A percentile compares a stretch with the other conserved stretches of the same genome.
Conservation (phyloP, 1,284 basidiomycete genomes). For the Ceratobasidium sp. region DNA sequence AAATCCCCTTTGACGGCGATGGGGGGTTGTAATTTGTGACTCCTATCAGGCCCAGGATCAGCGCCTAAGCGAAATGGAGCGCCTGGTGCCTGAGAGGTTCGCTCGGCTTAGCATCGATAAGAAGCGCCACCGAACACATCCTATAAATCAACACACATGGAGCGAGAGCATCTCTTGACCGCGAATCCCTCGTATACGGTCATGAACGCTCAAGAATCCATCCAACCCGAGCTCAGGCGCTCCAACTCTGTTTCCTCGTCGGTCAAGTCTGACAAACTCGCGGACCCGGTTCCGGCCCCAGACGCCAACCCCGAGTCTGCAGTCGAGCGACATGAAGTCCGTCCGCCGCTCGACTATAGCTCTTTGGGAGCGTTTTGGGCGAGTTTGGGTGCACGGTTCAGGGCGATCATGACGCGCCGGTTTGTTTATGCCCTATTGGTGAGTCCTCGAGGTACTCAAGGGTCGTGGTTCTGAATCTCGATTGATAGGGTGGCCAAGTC, state of each 20-base stretch:
- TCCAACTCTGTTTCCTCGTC: slow-evolving; percentile 1
- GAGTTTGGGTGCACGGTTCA: slow-evolving; percentile 65
- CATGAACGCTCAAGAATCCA: slow-evolving; percentile 1
- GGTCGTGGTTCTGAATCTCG: not conserved
- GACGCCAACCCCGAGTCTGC: not conserved
- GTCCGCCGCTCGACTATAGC: slow-evolving; percentile 52
- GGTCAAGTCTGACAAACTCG: slow-evolving; percentile 2
- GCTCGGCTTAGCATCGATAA: not conserved
- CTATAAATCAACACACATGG: slow-evolving; percentile 14
- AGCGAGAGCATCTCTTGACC: not conserved
- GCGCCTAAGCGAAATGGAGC: not conserved
- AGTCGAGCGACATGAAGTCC: slow-evolving; percentile 1
- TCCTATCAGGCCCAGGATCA: not conserved
- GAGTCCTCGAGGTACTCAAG: slow-evolving; percentile 4
- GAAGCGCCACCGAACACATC: slow-evolving; percentile 6
- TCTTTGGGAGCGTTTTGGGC: slow-evolving; percentile 59
- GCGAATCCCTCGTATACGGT: not conserved
- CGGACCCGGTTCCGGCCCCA: not conserved
- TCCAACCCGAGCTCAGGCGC: slow-evolving; percentile 1
- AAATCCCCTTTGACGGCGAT: not conserved
- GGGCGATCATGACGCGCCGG: slow-evolving; percentile 73
- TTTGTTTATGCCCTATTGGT: slow-evolving; percentile 67
- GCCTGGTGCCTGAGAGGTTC: slow-evolving; percentile 13
- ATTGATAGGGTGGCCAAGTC: slow-evolving; percentile 68
- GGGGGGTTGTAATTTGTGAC: not conserved